Evolutionary conservation across 768 basidiomycete genomes (phyloP).

Genomic region (Hemileccinum rubropunctum): DNA sequence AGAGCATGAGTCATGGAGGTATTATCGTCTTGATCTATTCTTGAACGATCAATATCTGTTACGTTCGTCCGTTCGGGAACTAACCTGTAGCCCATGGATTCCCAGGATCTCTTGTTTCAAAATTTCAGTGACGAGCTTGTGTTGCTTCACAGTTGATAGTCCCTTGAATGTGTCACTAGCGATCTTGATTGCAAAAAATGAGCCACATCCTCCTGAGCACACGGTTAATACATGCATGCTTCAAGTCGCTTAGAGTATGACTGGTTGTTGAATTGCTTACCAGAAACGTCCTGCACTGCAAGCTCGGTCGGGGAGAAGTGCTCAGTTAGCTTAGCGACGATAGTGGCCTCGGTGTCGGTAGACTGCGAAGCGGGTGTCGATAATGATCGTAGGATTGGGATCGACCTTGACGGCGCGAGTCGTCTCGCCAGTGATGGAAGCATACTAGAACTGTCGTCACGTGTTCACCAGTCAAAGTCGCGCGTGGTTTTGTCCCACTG

Average conservation of each 20-base stretch:
- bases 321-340: constrained; percentile 72
- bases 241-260: background rate
- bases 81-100: constrained; percentile 92
- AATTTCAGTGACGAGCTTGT: constrained; percentile 80
- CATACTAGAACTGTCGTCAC: constrained; percentile 17
- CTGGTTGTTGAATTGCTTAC: constrained; percentile 42
- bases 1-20: constrained; percentile 15
- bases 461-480: constrained; percentile 5
- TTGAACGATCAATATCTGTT: constrained; percentile 6
- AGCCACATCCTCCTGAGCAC: constrained; percentile 85
- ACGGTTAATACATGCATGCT: constrained; percentile 6
- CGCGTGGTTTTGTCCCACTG: no score
- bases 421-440: constrained; percentile 34
- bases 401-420: constrained; percentile 23
- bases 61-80: constrained; percentile 18
- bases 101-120: constrained; percentile 87
- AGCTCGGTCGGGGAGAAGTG: constrained; percentile 79
- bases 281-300: constrained; percentile 92
- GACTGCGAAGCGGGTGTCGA: constrained; percentile 25
- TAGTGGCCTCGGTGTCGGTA: constrained; percentile 41
- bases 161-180: constrained; percentile 85
- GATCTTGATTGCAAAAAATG: constrained; percentile 92
- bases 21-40: constrained; percentile 44
- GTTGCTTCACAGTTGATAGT: constrained; percentile 87
- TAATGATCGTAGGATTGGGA: constrained; percentile 28